Base-by-base conservation (phyloP, 164 flowering plant genomes). In the Piper longum region DNA sequence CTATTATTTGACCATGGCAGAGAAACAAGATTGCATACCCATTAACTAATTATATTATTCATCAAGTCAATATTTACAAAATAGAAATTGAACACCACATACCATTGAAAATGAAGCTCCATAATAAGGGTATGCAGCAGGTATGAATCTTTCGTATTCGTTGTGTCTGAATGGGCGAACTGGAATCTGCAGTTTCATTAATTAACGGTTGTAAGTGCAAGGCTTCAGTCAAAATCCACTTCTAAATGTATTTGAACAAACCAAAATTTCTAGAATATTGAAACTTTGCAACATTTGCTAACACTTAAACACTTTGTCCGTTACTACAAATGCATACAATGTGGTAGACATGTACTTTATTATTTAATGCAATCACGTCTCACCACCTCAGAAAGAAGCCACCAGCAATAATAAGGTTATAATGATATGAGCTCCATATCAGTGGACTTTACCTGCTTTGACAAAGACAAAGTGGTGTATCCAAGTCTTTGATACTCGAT, bases 81-180 rank as follows among this genome's bases (percentile, higher is more conserved):
- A 26, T 26, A 6, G 26, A 61, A 71, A 62, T 62, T 61, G 70
- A 51, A 65, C 66, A 62, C 62, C 43, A 18, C 54, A 19, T 83
- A 95, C 99, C 82, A 76, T 89, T 13, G 96, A 77, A 73, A 91
- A 91, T 68, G 93, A 81, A 60, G 87, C 84, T 72, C 95, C 96
- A 67, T 95, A 95, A 70, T 95, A 95, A 16, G 97, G 97, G 66
- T 75, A 91, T 59, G 99, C 99, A 26, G 97, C 69, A 2, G 96
- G 75, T 54, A 95, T 83, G 69, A 95, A 95, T 70, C 99, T 84
- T 66, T 95, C 99, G 48, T 87, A 95, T 76, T 95, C 99, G 63
- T 95, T 86, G 82, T 95, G 99, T 75, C 83, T 85, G 79, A 79
- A 95, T 26, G 97, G 99, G 41, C 96, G 78, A 18, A 95, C 99